phyloP scores from a whole-genome alignment of 371 early-diverging fungal genomes.

The Circinella minor region DNA sequence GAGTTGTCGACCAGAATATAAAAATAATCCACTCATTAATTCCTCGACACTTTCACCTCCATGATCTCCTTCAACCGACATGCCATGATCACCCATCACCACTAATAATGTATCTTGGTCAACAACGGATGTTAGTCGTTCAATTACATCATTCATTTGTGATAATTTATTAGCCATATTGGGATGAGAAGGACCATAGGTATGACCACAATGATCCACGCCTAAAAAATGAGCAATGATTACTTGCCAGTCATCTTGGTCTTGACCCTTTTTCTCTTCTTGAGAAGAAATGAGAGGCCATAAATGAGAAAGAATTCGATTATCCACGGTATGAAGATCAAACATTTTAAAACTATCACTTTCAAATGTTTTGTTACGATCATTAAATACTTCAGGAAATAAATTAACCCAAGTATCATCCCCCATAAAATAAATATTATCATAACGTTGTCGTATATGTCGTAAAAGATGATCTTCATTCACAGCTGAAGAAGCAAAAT shows the following conservation, averaged over 20 bases:
- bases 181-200: conserved; percentile 87
- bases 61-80: conserved; percentile 98
- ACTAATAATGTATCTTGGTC: conserved; percentile 88
- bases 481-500: conserved; percentile 87
- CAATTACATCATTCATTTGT: conserved; percentile 85
- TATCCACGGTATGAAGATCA: conserved; percentile 95
- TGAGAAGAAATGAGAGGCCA: conserved; percentile 49
- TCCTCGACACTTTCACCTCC: conserved; percentile 95
- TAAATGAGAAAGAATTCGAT: conserved; percentile 75
- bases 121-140: conserved; percentile 65
- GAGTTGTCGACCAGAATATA: conserved; percentile 66
- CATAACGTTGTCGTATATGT: conserved; percentile 50
- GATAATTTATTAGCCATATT: conserved; percentile 83
- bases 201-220: conserved; percentile 97
- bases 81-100: conserved; percentile 99
- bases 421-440: conserved; percentile 71
- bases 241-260: conserved; percentile 53
- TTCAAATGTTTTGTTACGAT: conserved; percentile 63
- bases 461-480: conserved; percentile 86
- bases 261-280: not conserved
- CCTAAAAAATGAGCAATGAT: conserved; percentile 92
- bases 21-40: conserved; percentile 82
- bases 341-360: conserved; percentile 91
- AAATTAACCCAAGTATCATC: conserved; percentile 95
- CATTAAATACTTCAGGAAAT: conserved; percentile 70